Conservation (phyloP, 2,329 filamentous ascomycete genomes). For the Alternaria sp. region DNA sequence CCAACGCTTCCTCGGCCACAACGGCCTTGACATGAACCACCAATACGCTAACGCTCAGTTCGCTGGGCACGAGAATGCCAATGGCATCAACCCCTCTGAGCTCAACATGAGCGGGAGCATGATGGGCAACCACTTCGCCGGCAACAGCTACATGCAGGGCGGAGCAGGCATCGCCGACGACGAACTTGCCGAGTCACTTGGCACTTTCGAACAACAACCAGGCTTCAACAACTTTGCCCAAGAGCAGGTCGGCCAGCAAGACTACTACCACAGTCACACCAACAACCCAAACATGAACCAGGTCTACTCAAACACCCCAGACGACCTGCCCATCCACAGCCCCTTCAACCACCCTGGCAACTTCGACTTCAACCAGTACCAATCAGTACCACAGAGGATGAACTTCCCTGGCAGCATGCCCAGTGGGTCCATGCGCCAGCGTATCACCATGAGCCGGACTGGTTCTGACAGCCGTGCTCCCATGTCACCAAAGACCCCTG, state of each 20-base stretch:
- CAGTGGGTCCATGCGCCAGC: conserved; percentile 42
- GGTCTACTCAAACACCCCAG: conserved; percentile 88
- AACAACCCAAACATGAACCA: conserved; percentile 70
- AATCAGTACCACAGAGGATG: conserved; percentile 67
- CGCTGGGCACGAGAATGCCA: conserved; percentile 46
- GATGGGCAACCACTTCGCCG: conserved; percentile 63
- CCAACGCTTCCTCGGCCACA: conserved; percentile 56
- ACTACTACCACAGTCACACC: conserved; percentile 54
- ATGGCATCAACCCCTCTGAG: conserved; percentile 80
- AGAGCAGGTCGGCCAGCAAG: conserved; percentile 63
- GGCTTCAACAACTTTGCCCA: conserved; percentile 60
- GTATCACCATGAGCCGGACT: conserved; percentile 62
- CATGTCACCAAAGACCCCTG: conserved; percentile 85
- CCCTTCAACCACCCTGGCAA: conserved; percentile 74
- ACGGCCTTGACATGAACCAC: conserved; percentile 59
- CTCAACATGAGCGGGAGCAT: conserved; percentile 72
- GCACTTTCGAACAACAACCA: conserved; percentile 57
- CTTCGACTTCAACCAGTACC: conserved; percentile 80
- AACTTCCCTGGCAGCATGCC: conserved; percentile 41
- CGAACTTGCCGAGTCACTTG: conserved; percentile 77
- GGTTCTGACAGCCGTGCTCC: conserved; percentile 77
- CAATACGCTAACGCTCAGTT: conserved; percentile 58
- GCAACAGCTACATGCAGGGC: conserved; percentile 76
- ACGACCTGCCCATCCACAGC: conserved; percentile 89
- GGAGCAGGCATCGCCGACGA: conserved; percentile 85